These are phyloP conservation scores for Turritis glabra DNA, from an alignment of 345 rosid genomes.

Conservation along the genomic window DNA sequence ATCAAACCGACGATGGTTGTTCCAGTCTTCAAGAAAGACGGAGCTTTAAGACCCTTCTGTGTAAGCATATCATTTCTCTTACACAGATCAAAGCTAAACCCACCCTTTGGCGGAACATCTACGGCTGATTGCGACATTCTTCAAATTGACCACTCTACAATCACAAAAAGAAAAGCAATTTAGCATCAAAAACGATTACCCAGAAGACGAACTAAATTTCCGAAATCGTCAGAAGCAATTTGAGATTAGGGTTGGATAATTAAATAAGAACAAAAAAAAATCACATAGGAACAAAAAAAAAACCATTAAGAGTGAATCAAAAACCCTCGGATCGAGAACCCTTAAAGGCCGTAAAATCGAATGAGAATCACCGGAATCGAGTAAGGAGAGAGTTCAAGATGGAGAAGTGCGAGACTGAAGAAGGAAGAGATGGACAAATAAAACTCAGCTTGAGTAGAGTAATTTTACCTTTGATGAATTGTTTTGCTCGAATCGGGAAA, in stretches of 20 bases:
- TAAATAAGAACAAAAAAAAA: background rate
- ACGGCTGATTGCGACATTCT: slow-evolving; percentile 57
- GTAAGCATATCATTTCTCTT: slow-evolving; percentile 76
- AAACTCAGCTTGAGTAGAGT: background rate
- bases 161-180: background rate
- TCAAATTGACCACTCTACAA: slow-evolving; percentile 20
- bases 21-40: slow-evolving; percentile 82
- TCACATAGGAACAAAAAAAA: background rate
- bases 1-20: slow-evolving; percentile 93
- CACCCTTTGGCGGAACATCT: slow-evolving; percentile 69
- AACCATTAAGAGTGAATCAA: background rate
- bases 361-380: background rate
- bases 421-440: no score
- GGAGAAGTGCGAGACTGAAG: background rate
- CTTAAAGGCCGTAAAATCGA: background rate
- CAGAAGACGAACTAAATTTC: background rate
- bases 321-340: slow-evolving; percentile 19
- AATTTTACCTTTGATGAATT: slow-evolving; percentile 1
- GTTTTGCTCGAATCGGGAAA: slow-evolving; percentile 4
- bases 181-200: slow-evolving; percentile 2
- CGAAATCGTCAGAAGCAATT: background rate
- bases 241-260: background rate
- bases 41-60: slow-evolving; percentile 65
- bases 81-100: slow-evolving; percentile 93
- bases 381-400: background rate